Evolutionary conservation across 768 basidiomycete genomes (phyloP).

Genomic region (Lentinus tigrinus): DNA sequence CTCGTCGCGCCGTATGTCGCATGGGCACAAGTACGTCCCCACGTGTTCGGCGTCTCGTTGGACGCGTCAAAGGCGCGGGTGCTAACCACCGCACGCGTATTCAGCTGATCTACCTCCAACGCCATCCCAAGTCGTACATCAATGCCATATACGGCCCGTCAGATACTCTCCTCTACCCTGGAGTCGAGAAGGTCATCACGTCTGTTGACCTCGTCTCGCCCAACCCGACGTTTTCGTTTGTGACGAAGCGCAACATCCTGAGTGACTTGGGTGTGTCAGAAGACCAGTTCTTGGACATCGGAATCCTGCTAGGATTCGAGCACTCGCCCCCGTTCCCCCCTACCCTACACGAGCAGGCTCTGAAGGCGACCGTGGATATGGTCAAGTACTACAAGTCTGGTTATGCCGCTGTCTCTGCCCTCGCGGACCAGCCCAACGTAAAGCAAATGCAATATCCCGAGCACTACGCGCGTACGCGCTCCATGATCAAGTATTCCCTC

Average conservation of each 20-base stretch:
- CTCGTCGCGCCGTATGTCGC: conserved; percentile 94
- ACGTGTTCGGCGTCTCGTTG: conserved; percentile 4
- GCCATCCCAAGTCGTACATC: conserved; percentile 90
- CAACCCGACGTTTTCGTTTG: conserved; percentile 76
- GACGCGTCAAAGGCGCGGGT: not conserved
- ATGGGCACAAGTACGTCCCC: conserved; percentile 86
- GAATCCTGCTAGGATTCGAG: conserved; percentile 89
- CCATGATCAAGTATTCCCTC: conserved; percentile 90
- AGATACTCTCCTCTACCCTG: conserved; percentile 86
- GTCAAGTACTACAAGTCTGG: conserved; percentile 92
- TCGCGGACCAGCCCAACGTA: conserved; percentile 78
- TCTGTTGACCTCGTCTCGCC: conserved; percentile 72
- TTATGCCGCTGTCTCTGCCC: conserved; percentile 73
- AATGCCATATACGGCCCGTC: conserved; percentile 92
- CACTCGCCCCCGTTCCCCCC: conserved; percentile 80
- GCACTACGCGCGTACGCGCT: conserved; percentile 82
- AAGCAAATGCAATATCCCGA: conserved; percentile 80
- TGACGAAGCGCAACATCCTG: conserved; percentile 77
- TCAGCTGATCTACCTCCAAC: conserved; percentile 92
- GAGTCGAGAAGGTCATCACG: conserved; percentile 87
- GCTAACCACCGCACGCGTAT: conserved; percentile 5
- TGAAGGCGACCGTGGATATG: conserved; percentile 88
- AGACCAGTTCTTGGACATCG: conserved; percentile 94
- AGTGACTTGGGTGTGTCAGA: conserved; percentile 63
- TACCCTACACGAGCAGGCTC: conserved; percentile 72